These are phyloP conservation scores for Metarhizium rileyi DNA, from an alignment of 2,329 filamentous ascomycete species.

Conservation along the genomic window DNA sequence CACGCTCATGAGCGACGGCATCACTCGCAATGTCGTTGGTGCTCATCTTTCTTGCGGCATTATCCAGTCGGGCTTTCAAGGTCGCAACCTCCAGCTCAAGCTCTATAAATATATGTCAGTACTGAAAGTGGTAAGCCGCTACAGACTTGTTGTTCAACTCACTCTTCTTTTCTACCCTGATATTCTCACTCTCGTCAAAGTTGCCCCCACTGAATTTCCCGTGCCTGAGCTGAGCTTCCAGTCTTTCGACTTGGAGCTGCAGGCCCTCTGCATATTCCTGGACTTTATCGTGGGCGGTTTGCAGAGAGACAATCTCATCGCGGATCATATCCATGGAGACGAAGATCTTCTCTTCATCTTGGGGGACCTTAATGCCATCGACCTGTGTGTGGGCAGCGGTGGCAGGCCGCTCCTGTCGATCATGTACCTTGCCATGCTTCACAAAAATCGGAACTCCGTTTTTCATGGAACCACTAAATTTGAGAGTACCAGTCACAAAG, in stretches of 20 bases:
- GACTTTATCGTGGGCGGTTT: constrained; percentile 46
- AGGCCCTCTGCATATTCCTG: constrained; percentile 44
- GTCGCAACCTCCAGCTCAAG: constrained; percentile 50
- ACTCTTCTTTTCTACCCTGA: constrained; percentile 46
- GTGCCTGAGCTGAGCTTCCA: constrained; percentile 39
- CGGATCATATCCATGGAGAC: constrained; percentile 54
- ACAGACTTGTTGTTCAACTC: constrained; percentile 21
- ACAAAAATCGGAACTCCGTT: constrained; percentile 48
- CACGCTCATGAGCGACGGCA: constrained; percentile 52
- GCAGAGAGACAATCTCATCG: constrained; percentile 44
- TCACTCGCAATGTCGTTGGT: constrained; percentile 55
- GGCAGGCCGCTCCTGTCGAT: constrained; percentile 26
- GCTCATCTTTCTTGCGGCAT: constrained; percentile 51
- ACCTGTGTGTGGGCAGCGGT: constrained; percentile 34
- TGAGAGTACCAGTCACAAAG: constrained; percentile 45
- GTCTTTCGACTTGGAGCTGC: constrained; percentile 39
- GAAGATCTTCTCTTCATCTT: constrained; percentile 48
- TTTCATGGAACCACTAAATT: constrained; percentile 38
- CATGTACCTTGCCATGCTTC: constrained; percentile 41
- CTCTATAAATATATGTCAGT: constrained; percentile 25
- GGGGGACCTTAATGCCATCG: constrained; percentile 39
- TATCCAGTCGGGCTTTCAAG: constrained; percentile 51
- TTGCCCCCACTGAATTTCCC: constrained; percentile 32
- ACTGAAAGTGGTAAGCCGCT: background rate
- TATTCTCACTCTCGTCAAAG: constrained; percentile 34